Evolutionary conservation across 768 basidiomycete species (phyloP).

Genomic region (Pholiota microspora): DNA sequence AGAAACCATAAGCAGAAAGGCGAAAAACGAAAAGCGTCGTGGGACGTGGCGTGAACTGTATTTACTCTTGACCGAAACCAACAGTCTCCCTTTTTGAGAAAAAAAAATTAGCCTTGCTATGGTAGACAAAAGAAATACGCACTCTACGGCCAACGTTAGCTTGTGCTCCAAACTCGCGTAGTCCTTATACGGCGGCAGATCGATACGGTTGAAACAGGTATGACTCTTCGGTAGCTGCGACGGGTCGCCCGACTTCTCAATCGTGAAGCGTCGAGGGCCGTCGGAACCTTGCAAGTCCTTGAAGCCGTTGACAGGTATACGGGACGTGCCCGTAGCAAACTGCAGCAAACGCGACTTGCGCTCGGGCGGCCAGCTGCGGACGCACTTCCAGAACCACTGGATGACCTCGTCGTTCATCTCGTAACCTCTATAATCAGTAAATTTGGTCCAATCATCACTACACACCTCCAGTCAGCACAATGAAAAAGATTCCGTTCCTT

Average conservation of each 20-base stretch:
- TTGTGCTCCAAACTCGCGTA: constrained; percentile 94
- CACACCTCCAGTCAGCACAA: neutral
- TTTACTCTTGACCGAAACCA: constrained; percentile 90
- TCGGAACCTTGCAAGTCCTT: constrained; percentile 98
- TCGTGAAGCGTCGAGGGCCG: constrained; percentile 95
- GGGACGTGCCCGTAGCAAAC: constrained; percentile 95
- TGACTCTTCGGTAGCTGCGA: constrained; percentile 95
- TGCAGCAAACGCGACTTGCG: constrained; percentile 95
- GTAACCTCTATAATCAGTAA: constrained; percentile 97
- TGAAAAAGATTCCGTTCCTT: neutral
- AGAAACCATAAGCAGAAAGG: neutral
- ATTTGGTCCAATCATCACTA: constrained; percentile 98
- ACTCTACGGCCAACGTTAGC: constrained; percentile 92
- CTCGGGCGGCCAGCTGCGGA: constrained; percentile 96
- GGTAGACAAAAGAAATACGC: constrained; percentile 33
- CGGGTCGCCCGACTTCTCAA: constrained; percentile 97
- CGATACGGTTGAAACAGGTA: constrained; percentile 95
- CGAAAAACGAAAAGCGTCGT: constrained; percentile 9
- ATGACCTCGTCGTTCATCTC: constrained; percentile 95
- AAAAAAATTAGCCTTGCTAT: constrained; percentile 14
- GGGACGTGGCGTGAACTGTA: no score
- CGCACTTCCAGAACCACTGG: constrained; percentile 99
- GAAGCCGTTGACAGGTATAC: constrained; percentile 98
- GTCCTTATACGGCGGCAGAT: constrained; percentile 97
- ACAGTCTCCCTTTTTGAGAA: constrained; percentile 77